A percentile compares a stretch with the other conserved stretches of the same genome.
phyloP scores from a whole-genome alignment of 768 basidiomycete genomes.

The Paxillus ammoniavirescens region DNA sequence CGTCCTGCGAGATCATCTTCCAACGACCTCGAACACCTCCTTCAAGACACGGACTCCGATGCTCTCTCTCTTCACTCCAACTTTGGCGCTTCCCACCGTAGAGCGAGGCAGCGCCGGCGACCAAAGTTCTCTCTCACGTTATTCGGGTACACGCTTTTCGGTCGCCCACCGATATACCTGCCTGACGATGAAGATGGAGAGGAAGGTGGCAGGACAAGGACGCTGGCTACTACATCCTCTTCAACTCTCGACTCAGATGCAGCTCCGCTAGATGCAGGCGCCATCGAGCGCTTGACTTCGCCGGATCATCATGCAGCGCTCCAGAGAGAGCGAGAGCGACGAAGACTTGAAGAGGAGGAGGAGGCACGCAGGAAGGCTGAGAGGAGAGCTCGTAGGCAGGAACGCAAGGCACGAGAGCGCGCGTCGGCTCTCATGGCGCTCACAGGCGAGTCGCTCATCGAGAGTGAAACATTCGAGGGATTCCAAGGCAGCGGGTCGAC shows the following conservation, averaged over 20 bases:
- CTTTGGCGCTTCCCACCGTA: slow-evolving; percentile 37
- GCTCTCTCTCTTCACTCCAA: slow-evolving; percentile 69
- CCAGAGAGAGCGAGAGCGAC: slow-evolving; percentile 29
- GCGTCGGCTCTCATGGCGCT: slow-evolving; percentile 32
- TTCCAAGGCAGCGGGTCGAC: slow-evolving; percentile 54
- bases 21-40: slow-evolving; percentile 49
- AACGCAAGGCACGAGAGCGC: slow-evolving; percentile 44
- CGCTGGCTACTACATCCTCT: slow-evolving; percentile 27
- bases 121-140: slow-evolving; percentile 46
- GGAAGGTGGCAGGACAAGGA: slow-evolving; percentile 22
- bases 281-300: slow-evolving; percentile 52
- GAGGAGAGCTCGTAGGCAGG: slow-evolving; percentile 42
- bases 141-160: slow-evolving; percentile 69
- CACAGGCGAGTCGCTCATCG: slow-evolving; percentile 24
- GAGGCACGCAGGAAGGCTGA: slow-evolving; percentile 48
- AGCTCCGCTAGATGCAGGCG: slow-evolving; percentile 56
- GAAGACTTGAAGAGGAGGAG: slow-evolving; percentile 30
- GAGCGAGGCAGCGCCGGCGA: slow-evolving; percentile 33
- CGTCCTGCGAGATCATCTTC: slow-evolving; percentile 25
- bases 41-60: slow-evolving; percentile 53
- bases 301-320: slow-evolving; percentile 35
- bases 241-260: slow-evolving; percentile 71
- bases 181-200: slow-evolving; percentile 51
- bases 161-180: slow-evolving; percentile 59
- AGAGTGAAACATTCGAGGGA: slow-evolving; percentile 54